Percentiles rank a stretch among this genome's conserved stretches.
Evolutionary conservation across 306 rosid species (phyloP).

Genomic region (Pyrus bretschneideri): DNA sequence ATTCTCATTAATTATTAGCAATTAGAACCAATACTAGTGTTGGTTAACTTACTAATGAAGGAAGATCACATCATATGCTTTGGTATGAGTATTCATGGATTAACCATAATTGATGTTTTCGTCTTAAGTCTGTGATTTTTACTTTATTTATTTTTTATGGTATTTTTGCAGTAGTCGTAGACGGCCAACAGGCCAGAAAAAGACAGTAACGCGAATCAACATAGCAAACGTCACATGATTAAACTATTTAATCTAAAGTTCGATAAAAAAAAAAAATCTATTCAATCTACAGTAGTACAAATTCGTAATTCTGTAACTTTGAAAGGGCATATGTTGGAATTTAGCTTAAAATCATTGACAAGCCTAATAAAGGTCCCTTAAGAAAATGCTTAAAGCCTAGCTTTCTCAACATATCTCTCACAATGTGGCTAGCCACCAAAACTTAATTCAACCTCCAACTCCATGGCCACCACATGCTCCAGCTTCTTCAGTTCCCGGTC

Average conservation of each 20-base stretch:
- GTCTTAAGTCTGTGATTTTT: not conserved
- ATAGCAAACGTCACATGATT: not conserved
- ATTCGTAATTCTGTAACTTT: not conserved
- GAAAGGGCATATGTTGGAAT: conserved; percentile 15
- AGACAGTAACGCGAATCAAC: not conserved
- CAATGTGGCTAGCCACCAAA: not conserved
- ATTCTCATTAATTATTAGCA: not conserved
- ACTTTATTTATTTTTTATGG: not conserved
- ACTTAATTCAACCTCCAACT: conserved; percentile 1
- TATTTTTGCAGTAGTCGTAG: not conserved
- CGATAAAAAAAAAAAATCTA: not conserved
- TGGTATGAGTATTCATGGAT: not conserved
- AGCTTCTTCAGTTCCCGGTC: conserved; percentile 50
- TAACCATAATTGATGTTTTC: not conserved
- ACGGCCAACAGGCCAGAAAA: not conserved
- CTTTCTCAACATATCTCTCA: not conserved
- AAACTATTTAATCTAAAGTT: not conserved
- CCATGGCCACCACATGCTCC: conserved; percentile 59
- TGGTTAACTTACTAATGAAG: not conserved
- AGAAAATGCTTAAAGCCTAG: conserved; percentile 13
- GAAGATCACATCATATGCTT: not conserved
- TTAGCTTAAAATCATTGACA: not conserved
- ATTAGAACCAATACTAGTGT: not conserved
- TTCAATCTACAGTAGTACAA: not conserved
- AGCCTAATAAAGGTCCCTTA: not conserved